These are phyloP conservation scores for Cordyceps javanica DNA, from an alignment of 2,329 filamentous ascomycete species.

Conservation along the genomic window DNA sequence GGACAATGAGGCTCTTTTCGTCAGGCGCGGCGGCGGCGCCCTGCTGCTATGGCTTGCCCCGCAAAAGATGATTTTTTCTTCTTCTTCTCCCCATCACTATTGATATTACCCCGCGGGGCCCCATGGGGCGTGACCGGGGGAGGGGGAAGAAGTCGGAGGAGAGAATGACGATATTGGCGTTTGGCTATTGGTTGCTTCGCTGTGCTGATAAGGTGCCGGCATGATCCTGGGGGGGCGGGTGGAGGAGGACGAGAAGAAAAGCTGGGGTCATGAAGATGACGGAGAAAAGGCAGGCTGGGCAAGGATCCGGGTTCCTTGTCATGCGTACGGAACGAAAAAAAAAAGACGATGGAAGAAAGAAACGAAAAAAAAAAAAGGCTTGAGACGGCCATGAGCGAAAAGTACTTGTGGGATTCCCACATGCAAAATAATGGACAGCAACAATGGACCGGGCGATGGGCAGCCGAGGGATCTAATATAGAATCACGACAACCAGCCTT, in stretches of 20 bases:
- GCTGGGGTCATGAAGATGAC: neutral
- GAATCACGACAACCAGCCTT: neutral
- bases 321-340: neutral
- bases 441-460: neutral
- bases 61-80: neutral
- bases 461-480: conserved; percentile 5
- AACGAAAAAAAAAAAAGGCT: neutral
- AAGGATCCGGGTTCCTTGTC: too few species aligned
- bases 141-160: neutral
- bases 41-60: neutral
- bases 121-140: neutral
- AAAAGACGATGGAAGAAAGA: neutral
- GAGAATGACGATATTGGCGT: neutral
- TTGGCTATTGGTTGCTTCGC: neutral
- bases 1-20: neutral
- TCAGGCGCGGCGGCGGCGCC: too few species aligned
- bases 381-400: too few species aligned
- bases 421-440: neutral
- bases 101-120: conserved; percentile 4
- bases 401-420: neutral
- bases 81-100: too few species aligned
- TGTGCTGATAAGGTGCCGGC: neutral
- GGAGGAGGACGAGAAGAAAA: neutral
- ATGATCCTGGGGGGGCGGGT: neutral
- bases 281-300: neutral